Evolutionary conservation across 2,329 filamentous ascomycete species (phyloP), one percentile per base, ranked within the genome.

Genomic region (Claviceps pusilla): DNA sequence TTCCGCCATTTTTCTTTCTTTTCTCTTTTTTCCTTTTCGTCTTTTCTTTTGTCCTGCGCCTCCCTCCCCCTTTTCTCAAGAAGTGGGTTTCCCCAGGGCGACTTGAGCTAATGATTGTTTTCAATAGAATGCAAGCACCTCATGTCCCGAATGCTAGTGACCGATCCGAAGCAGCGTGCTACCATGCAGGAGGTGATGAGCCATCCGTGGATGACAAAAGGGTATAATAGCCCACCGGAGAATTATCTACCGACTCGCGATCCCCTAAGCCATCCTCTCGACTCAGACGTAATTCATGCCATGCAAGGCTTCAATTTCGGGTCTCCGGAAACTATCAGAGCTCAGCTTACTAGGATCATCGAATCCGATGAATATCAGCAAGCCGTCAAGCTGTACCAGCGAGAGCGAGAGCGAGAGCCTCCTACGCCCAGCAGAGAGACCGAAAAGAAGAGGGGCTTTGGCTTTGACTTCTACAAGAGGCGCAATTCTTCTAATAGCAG

Each of bases 261-360:
- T 61, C 89, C 93, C 2, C 69, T 97, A n/a, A 80, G 86, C 42
- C 73, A 94, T 14, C 90, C 91, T 6, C 73, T 98, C 10, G 91
- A 97, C 64, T 74, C 79, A 1, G 84, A 87, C 47, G 84, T 97
- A 4, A 80, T 98, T 55, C 81, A 88, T 50, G 90, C 87, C 61
- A 98, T 98, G 93, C 94, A 89, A 29, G 93, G 93, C 2, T 98
- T 98, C 68, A 95, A 97, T 68, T 98, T 97, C 71, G 93, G 93
- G 0, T 79, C 88, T 0, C 79, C 89, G 1, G 89, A 96, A 53
- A 80, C 81, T 55, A 96, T 98, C 64, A 84, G 80, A 55, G 73
- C 80, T 3, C 88, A 96, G 65, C 77, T 98, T 47, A 87, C 83
- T 10, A 87, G 86, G 58, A 80, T 90, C n/a, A 79, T 98, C 57